A percentile compares a stretch with the other conserved stretches of the same genome.
These are phyloP conservation scores for Perkinsus chesapeaki DNA, from an alignment of 169 alveolate species.

Conservation along the genomic window DNA sequence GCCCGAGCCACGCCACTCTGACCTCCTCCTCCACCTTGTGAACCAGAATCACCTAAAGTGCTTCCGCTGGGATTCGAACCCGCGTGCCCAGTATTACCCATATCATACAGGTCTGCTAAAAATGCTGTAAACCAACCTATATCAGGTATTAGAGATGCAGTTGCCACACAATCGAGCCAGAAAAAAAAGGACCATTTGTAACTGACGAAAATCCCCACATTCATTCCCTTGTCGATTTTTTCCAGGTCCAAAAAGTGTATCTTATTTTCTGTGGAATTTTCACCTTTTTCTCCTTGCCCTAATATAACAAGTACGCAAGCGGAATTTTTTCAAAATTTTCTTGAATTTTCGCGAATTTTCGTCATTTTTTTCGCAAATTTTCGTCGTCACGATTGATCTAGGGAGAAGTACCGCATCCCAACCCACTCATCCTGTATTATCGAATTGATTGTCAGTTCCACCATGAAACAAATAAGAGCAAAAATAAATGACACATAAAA, in stretches of 20 bases:
- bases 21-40: background rate
- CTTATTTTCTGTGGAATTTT: too few species aligned
- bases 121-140: conserved; percentile 48
- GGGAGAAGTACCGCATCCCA: too few species aligned
- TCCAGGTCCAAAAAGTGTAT: too few species aligned
- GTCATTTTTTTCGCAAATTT: too few species aligned
- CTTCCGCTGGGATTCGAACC: background rate
- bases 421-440: conserved; percentile 53
- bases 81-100: background rate
- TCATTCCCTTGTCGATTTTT: background rate
- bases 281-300: too few species aligned
- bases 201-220: background rate
- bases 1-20: conserved; percentile 29
- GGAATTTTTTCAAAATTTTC: too few species aligned
- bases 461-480: conserved; percentile 42
- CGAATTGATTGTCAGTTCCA: conserved; percentile 48
- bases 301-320: too few species aligned
- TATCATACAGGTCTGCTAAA: background rate
- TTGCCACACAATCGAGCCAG: conserved; percentile 71
- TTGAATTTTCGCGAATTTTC: too few species aligned
- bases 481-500: conserved; percentile 48
- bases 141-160: conserved; percentile 59
- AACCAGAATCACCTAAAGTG: background rate
- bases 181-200: conserved; percentile 52
- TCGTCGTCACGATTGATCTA: too few species aligned